Evolutionary conservation across 2,329 filamentous ascomycete species (phyloP), one percentile per base, ranked within the genome.

Genomic region (Trichoderma asperellum): DNA sequence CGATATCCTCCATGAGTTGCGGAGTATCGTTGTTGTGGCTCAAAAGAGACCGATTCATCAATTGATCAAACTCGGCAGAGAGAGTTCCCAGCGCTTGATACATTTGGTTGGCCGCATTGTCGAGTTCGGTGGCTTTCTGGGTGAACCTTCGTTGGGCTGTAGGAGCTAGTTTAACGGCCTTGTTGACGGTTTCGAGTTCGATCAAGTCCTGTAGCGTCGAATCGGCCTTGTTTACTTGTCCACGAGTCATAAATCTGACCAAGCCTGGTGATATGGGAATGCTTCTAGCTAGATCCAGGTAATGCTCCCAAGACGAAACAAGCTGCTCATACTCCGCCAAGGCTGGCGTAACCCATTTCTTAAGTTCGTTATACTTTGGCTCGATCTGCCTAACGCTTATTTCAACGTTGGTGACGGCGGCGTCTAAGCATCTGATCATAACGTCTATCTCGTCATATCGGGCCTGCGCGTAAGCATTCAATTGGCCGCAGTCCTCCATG

Each of bases 391-490:
- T 90, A 67, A 94, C 86, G 76, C 93, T 92, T 21, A 89, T 87
- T 75, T 94, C 90, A 68, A 95, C 86, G 75, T 97, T 99, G 72
- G 91, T 90, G 27, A 97, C 89, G 7, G 95, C 96, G 32, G 96
- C 92, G 72, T 93, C 90, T 60, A 96, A 86, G 69, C 92, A 94
- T 71, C 90, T 89, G 76, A 93, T 85, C 78, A 97, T 94, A 64
- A 92, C 88, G 60, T 90, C 87, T 76, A 92, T 90, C 79, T 94
- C 91, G 64, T 84, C 83, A 76, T 93, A 91, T 73, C 92, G 87
- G 68, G 89, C 85, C 74, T 88, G 84, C 24, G 89, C 85, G 71
- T 85, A 81, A 64, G 84, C 82, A 63, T 89, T 88, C 82, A 93
- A 90, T 61, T 83, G 82, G 61, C 84, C 84, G 74, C 92, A 95